Conservation (phyloP, 257 asterid genomes). For the Capsicum rhomboideum region DNA sequence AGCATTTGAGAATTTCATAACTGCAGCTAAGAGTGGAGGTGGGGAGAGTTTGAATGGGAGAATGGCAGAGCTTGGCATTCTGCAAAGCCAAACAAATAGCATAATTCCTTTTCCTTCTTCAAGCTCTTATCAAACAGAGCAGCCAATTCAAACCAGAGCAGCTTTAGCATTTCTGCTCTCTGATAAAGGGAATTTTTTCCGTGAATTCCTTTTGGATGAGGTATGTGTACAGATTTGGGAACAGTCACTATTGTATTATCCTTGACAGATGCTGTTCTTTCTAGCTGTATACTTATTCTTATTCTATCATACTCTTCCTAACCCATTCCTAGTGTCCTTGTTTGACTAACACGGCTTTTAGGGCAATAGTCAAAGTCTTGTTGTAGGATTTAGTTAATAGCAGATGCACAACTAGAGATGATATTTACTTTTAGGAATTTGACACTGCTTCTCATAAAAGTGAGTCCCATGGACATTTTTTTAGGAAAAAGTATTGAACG, state of each 20-base stretch:
- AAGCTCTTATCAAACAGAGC: conserved; percentile 31
- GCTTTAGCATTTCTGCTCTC: conserved; percentile 86
- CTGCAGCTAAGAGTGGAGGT: conserved; percentile 99
- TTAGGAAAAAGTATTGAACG: neutral
- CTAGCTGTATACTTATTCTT: neutral
- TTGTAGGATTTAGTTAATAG: neutral
- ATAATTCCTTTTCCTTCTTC: conserved; percentile 32
- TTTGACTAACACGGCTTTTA: neutral
- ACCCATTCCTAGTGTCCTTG: neutral
- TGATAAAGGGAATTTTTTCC: conserved; percentile 88
- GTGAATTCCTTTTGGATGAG: conserved; percentile 94
- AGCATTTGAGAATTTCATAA: conserved; percentile 95
- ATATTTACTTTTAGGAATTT: neutral
- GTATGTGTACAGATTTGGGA: conserved; percentile 27
- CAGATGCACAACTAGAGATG: neutral
- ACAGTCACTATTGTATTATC: neutral
- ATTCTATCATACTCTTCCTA: neutral
- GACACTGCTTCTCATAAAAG: neutral
- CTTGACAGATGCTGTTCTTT: neutral
- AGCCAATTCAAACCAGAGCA: conserved; percentile 88
- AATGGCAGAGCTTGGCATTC: conserved; percentile 96
- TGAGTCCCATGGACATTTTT: neutral
- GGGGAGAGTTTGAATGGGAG: conserved; percentile 84
- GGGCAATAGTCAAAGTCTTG: neutral
- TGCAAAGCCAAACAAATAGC: conserved; percentile 45